These are phyloP conservation scores for Sophora flavescens DNA, from an alignment of 306 rosid species.

Conservation along the genomic window DNA sequence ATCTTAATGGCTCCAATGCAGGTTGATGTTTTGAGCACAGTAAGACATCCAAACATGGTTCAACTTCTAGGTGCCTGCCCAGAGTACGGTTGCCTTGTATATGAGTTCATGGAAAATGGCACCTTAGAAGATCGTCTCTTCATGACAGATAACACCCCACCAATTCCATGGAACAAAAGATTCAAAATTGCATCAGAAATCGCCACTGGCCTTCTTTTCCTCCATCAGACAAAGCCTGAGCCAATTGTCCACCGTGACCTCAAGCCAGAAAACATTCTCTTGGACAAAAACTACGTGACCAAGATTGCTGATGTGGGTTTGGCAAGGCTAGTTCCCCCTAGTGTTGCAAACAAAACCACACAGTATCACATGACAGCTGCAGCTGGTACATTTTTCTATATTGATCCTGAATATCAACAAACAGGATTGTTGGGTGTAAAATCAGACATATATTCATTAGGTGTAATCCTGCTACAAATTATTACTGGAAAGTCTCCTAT, in stretches of 20 bases:
- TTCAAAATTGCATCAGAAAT: conserved; percentile 84
- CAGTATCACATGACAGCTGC: conserved; percentile 72
- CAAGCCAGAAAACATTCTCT: conserved; percentile 82
- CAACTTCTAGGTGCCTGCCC: conserved; percentile 83
- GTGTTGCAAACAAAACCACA: conserved; percentile 54
- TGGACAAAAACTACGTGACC: conserved; percentile 61
- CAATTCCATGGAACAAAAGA: conserved; percentile 68
- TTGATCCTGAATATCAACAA: conserved; percentile 89
- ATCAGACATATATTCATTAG: conserved; percentile 82
- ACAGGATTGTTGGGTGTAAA: conserved; percentile 78
- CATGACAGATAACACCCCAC: conserved; percentile 58
- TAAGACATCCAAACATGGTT: conserved; percentile 85
- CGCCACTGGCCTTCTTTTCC: conserved; percentile 72
- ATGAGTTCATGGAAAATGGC: conserved; percentile 75
- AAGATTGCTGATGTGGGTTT: conserved; percentile 80
- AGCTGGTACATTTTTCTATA: conserved; percentile 86
- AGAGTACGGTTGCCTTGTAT: conserved; percentile 79
- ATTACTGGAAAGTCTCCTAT: conserved; percentile 77
- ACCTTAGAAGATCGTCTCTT: conserved; percentile 82
- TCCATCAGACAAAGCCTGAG: conserved; percentile 79
- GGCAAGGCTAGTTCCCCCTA: conserved; percentile 79
- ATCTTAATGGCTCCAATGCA: conserved; percentile 40
- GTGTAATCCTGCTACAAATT: conserved; percentile 74
- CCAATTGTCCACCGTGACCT: conserved; percentile 86
- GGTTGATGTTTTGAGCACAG: conserved; percentile 74